Percentiles rank a stretch among this genome's conserved stretches.
Conservation (phyloP, 176 grass and related monocot species). For the barley (Hordeum vulgare) region DNA sequence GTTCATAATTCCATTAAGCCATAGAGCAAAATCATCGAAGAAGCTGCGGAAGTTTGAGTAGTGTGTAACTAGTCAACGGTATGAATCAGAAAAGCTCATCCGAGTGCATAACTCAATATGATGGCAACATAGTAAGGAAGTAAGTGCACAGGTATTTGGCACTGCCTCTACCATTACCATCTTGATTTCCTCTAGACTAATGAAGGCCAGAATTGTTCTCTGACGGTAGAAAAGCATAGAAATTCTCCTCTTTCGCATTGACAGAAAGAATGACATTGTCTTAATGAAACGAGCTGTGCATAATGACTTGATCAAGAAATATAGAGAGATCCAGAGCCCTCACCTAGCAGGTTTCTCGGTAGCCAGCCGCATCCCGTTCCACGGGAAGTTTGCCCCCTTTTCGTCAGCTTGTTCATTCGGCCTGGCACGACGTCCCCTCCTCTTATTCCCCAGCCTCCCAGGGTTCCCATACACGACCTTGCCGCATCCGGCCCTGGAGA, state of each 20-base stretch:
- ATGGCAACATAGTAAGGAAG: neutral
- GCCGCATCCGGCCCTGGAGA: constrained; percentile 35
- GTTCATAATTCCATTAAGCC: neutral
- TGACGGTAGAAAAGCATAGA: neutral
- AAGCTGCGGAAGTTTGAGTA: too few species aligned
- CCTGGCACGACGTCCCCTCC: constrained; percentile 11
- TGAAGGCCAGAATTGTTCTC: neutral
- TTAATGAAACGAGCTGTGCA: neutral
- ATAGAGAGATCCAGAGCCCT: neutral
- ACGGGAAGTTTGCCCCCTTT: constrained; percentile 56
- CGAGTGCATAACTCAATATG: neutral
- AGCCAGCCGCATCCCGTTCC: constrained; percentile 39
- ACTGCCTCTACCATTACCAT: neutral
- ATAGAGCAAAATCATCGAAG: neutral
- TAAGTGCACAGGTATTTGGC: neutral
- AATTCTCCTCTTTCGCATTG: neutral
- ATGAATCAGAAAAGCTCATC: too few species aligned
- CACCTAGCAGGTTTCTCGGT: constrained; percentile 52
- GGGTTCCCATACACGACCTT: constrained; percentile 55
- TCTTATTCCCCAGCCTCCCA: constrained; percentile 32
- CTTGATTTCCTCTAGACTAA: neutral
- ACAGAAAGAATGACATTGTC: neutral
- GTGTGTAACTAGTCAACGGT: too few species aligned
- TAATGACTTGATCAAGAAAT: neutral
- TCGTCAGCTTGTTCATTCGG: neutral